Evolutionary conservation across 331 rosid genomes (phyloP).

Genomic region (Stylosanthes scabra): DNA sequence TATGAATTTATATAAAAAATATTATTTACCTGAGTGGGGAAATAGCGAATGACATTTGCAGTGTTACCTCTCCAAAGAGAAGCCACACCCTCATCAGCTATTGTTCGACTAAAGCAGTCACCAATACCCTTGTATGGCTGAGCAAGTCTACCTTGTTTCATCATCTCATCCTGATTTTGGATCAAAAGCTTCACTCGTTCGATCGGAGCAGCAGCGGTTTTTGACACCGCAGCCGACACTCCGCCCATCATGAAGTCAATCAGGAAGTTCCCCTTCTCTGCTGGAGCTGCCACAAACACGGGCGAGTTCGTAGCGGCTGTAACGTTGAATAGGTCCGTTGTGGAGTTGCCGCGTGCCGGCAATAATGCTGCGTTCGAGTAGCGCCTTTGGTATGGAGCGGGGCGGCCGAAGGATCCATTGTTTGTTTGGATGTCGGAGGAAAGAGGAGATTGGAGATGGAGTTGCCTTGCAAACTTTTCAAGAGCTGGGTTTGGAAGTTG

Average conservation of each 20-base stretch:
- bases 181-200: slow-evolving; percentile 91
- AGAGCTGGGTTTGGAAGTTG: slow-evolving; percentile 75
- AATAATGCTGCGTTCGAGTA: slow-evolving; percentile 71
- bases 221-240: slow-evolving; percentile 95
- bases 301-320: slow-evolving; percentile 67
- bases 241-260: slow-evolving; percentile 94
- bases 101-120: slow-evolving; percentile 79
- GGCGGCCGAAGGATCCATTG: slow-evolving; percentile 43
- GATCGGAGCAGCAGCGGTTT: slow-evolving; percentile 96
- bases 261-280: slow-evolving; percentile 74
- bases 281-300: slow-evolving; percentile 76
- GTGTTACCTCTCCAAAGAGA: slow-evolving; percentile 96
- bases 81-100: slow-evolving; percentile 64
- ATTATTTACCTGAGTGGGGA: slow-evolving; percentile 83
- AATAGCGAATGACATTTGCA: slow-evolving; percentile 91
- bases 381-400: slow-evolving; percentile 58
- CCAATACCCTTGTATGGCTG: slow-evolving; percentile 96
- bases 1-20: no score
- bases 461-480: slow-evolving; percentile 72
- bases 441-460: slow-evolving; percentile 52
- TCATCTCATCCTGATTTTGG: slow-evolving; percentile 95
- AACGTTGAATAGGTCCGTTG: slow-evolving; percentile 58
- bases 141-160: slow-evolving; percentile 80
- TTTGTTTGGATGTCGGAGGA: slow-evolving; percentile 41
- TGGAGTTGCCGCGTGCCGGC: slow-evolving; percentile 59